phyloP scores from a whole-genome alignment of 768 basidiomycete species.

The Boletus patriciae region DNA sequence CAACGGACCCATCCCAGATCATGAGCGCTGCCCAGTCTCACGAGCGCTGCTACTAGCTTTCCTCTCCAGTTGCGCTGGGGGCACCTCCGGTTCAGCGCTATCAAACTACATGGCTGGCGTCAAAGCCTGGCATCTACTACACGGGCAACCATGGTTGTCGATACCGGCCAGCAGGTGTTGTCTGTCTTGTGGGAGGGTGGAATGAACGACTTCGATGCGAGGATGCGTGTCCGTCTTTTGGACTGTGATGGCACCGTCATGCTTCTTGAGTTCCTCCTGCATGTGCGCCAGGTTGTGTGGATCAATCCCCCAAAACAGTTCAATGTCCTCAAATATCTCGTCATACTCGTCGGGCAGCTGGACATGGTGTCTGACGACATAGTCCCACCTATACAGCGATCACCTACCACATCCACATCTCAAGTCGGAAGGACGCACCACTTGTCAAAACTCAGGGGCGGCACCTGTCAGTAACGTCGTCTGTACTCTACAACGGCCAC shows the following conservation, averaged over 20 bases:
- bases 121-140: background rate
- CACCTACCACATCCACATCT: background rate
- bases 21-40: background rate
- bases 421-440: slow-evolving; percentile 30
- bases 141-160: background rate
- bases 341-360: slow-evolving; percentile 49
- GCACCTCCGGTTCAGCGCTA: background rate
- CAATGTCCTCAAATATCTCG: slow-evolving; percentile 40
- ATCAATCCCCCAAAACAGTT: slow-evolving; percentile 39
- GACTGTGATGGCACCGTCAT: slow-evolving; percentile 19
- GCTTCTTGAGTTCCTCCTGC: slow-evolving; percentile 23
- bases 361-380: slow-evolving; percentile 38
- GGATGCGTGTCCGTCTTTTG: slow-evolving; percentile 16
- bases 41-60: background rate
- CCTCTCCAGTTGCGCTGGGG: background rate
- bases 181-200: slow-evolving; percentile 8
- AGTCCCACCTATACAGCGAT: slow-evolving; percentile 39
- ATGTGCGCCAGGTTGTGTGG: slow-evolving; percentile 26
- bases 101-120: background rate
- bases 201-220: slow-evolving; percentile 16
- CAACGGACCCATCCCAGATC: slow-evolving; percentile 4
- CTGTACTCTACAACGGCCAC: slow-evolving; percentile 42
- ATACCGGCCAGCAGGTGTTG: background rate
- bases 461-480: slow-evolving; percentile 34
- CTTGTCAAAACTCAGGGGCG: slow-evolving; percentile 44